phyloP scores from a whole-genome alignment of 2,329 filamentous ascomycete genomes.

The Apiospora kogelbergensis region DNA sequence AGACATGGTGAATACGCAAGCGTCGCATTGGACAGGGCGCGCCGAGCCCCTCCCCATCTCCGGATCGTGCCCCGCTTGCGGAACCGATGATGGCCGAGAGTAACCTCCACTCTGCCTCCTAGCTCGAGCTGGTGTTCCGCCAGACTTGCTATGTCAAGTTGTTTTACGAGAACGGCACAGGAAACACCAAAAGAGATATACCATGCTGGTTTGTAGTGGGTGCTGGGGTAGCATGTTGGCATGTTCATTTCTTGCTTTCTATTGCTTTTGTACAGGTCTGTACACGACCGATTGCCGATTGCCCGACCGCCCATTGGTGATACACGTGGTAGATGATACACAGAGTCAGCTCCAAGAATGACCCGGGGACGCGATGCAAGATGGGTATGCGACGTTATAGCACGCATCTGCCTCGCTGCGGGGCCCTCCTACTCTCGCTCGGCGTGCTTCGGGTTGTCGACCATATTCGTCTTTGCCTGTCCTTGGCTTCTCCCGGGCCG shows the following conservation, averaged over 20 bases:
- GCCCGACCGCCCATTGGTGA: neutral
- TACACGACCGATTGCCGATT: neutral
- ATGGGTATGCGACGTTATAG: neutral
- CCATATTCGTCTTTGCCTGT: neutral
- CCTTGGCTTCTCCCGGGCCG: neutral
- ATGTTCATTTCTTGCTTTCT: neutral
- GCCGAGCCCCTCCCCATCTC: neutral
- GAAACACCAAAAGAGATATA: neutral
- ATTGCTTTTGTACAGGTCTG: conserved; percentile 9
- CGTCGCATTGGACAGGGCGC: neutral
- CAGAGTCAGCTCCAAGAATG: neutral
- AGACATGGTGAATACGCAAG: neutral
- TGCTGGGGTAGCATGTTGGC: neutral
- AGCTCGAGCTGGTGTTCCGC: neutral
- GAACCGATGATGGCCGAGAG: conserved; percentile 2
- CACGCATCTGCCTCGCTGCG: neutral
- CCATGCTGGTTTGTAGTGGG: neutral
- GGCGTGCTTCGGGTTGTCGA: neutral
- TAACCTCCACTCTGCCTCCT: neutral
- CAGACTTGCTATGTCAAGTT: neutral
- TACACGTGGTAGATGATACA: neutral
- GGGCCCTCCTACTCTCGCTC: neutral
- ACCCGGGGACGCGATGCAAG: neutral
- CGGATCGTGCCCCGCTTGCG: neutral
- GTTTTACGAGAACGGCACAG: neutral